These are phyloP conservation scores for Arabis alpina DNA, from an alignment of 345 rosid species.

Conservation along the genomic window DNA sequence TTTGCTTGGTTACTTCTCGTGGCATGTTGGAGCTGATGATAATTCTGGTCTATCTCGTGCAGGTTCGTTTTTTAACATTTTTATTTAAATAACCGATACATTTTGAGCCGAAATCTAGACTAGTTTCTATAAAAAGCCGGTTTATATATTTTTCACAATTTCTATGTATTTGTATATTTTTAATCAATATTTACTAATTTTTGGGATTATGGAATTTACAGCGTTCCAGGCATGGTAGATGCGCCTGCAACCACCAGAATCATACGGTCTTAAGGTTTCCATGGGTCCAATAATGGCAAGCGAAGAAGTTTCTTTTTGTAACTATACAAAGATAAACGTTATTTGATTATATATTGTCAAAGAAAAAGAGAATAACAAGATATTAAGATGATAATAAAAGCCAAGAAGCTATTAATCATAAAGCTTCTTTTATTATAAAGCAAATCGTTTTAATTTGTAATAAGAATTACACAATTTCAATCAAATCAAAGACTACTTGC, in stretches of 20 bases:
- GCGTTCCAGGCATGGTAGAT: conserved; percentile 41
- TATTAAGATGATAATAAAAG: conserved; percentile 3
- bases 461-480: not conserved
- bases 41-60: conserved; percentile 53
- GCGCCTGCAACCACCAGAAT: not conserved
- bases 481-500: not conserved
- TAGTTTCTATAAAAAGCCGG: no score
- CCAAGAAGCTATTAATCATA: conserved; percentile 17
- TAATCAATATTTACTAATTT: not conserved
- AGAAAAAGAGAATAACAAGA: conserved; percentile 16
- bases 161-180: no score
- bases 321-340: not conserved
- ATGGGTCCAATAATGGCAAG: conserved; percentile 1
- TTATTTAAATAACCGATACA: no score
- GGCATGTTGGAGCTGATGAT: conserved; percentile 66
- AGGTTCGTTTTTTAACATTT: conserved; percentile 33
- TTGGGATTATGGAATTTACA: conserved; percentile 19
- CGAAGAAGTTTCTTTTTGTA: not conserved
- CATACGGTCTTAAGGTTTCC: conserved; percentile 19
- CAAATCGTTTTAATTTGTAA: not conserved
- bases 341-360: conserved; percentile 8
- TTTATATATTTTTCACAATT: no score
- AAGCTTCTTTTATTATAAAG: not conserved
- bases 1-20: conserved; percentile 73
- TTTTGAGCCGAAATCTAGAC: no score